Evolutionary conservation across 139 green algal genomes (phyloP).

Genomic region (Microglena sp.): DNA sequence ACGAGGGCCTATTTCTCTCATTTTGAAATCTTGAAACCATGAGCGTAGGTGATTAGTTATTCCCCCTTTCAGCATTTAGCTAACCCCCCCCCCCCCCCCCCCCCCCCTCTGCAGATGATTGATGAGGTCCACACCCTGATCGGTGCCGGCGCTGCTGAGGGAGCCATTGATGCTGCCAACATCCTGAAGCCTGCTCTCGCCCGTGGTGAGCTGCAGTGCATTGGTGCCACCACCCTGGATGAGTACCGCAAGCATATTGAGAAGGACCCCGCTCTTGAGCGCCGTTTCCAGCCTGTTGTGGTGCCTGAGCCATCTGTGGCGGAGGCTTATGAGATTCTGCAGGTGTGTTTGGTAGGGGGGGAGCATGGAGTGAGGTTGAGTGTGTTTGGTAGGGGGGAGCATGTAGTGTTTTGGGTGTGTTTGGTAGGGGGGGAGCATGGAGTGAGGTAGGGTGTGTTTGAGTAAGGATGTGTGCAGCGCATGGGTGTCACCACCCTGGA

Average conservation of each 20-base stretch:
- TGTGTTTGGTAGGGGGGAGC: neutral
- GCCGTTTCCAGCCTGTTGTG: constrained; percentile 78
- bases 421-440: too few species aligned
- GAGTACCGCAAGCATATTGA: constrained; percentile 99
- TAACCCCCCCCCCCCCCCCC: too few species aligned
- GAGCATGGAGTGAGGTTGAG: neutral
- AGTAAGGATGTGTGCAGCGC: too few species aligned
- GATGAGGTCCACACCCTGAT: constrained; percentile 91
- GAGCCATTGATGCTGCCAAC: constrained; percentile 97
- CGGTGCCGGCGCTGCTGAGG: constrained; percentile 93
- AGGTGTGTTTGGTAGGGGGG: too few species aligned
- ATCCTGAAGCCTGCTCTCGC: constrained; percentile 98
- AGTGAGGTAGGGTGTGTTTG: neutral
- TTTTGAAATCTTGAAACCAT: too few species aligned
- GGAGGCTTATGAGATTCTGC: constrained; percentile 94
- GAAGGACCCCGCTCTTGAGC: constrained; percentile 97
- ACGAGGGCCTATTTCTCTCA: too few species aligned
- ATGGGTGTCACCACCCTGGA: constrained; percentile 98
- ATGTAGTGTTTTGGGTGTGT: constrained; percentile 87
- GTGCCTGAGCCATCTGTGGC: constrained; percentile 95
- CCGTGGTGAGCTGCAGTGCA: constrained; percentile 97
- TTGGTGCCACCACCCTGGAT: constrained; percentile 96
- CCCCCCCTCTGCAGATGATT: constrained; percentile 7
- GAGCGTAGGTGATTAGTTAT: too few species aligned
- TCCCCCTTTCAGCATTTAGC: too few species aligned